phyloP scores from a whole-genome alignment of 345 rosid species.

The Euphorbia peplus region DNA sequence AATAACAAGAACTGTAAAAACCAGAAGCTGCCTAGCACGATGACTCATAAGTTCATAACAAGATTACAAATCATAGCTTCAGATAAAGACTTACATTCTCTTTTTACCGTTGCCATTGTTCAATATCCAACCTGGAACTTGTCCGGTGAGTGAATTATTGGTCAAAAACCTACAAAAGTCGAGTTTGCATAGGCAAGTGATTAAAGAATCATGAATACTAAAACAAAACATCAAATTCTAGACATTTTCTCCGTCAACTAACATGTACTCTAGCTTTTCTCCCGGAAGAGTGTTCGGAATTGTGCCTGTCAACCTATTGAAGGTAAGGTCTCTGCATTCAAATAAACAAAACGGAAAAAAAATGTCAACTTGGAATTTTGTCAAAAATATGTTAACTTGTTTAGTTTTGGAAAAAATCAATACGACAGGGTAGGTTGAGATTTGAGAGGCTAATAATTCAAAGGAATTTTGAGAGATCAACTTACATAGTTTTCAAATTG shows the following conservation, averaged over 20 bases:
- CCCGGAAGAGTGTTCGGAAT: constrained; percentile 38
- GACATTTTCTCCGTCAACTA: constrained; percentile 23
- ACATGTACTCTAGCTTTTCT: constrained; percentile 32
- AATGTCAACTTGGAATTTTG: background rate
- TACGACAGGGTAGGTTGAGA: background rate
- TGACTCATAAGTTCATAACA: no score
- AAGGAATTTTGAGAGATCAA: no score
- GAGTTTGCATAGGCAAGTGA: background rate
- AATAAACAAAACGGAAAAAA: background rate
- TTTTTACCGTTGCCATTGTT: constrained; percentile 5
- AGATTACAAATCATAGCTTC: background rate
- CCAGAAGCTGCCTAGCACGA: background rate
- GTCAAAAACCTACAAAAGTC: constrained; percentile 69
- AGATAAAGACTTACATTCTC: constrained; percentile 40
- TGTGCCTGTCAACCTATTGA: constrained; percentile 59
- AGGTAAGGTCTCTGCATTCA: constrained; percentile 68
- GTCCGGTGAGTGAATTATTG: constrained; percentile 71
- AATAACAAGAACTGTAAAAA: background rate
- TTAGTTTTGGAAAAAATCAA: no score
- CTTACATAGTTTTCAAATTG: constrained; percentile 47
- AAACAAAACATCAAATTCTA: background rate
- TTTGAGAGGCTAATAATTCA: no score
- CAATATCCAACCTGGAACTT: constrained; percentile 49
- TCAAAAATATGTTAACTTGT: background rate
- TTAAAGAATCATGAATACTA: background rate